Evolutionary conservation across 2,329 filamentous ascomycete genomes (phyloP).

Genomic region (Alternaria tenuissima): DNA sequence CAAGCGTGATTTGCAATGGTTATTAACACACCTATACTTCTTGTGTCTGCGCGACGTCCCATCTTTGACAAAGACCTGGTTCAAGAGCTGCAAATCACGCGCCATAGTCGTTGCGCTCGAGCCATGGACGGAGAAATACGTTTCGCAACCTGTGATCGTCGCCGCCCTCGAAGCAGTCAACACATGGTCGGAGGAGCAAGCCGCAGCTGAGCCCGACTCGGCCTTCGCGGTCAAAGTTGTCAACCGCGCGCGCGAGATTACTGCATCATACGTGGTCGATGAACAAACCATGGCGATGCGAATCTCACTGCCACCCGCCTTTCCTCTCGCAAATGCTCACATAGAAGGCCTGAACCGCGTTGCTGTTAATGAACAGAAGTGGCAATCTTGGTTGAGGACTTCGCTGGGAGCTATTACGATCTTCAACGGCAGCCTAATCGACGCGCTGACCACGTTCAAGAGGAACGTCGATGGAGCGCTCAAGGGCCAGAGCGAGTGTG

Average conservation of each 20-base stretch:
- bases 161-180: conserved; percentile 72
- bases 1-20: conserved; percentile 80
- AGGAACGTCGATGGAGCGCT: conserved; percentile 87
- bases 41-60: conserved; percentile 79
- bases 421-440: conserved; percentile 86
- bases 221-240: conserved; percentile 75
- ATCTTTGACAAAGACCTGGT: conserved; percentile 83
- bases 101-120: conserved; percentile 83
- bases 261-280: conserved; percentile 85
- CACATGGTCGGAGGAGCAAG: conserved; percentile 66
- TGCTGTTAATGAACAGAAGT: conserved; percentile 88
- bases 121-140: conserved; percentile 81
- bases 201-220: conserved; percentile 52
- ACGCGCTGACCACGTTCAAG: conserved; percentile 85
- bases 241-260: conserved; percentile 75
- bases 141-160: conserved; percentile 74
- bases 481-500: conserved; percentile 93
- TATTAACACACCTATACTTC: conserved; percentile 87
- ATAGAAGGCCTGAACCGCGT: conserved; percentile 83
- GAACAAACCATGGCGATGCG: conserved; percentile 83
- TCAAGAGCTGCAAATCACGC: conserved; percentile 77
- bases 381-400: conserved; percentile 88
- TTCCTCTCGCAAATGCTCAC: conserved; percentile 80
- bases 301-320: conserved; percentile 81
- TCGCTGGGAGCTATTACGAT: conserved; percentile 95